Base-by-base conservation (phyloP, 768 basidiomycete genomes). In the Leccinellum luteum region DNA sequence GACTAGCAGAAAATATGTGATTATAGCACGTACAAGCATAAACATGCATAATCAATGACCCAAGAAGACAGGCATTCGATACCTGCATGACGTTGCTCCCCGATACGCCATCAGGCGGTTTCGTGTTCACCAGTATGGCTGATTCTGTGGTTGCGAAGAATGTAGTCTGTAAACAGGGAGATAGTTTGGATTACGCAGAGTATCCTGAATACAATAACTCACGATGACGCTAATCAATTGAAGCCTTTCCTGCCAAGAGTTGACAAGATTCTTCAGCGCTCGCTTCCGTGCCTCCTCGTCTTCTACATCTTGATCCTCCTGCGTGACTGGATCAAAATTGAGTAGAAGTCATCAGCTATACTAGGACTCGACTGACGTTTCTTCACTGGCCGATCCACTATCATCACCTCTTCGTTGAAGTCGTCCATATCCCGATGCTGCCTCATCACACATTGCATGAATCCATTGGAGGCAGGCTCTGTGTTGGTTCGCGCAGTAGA, bases 121-220 rank as follows among this genome's bases (percentile, higher is more conserved):
- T 74, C 0, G 81, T 69, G 56, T 72, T 80, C 27, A 76, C 75
- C 10, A 85, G 70, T 66, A 85, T 70, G 25, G 78, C 79, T 0
- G 81, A 79, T 65, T 85, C 84, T 21, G 77, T 80, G 0, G 83
- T 79, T 2, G 84, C 84, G 55, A 85, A 85, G 68, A 85, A 85
- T 0, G 84, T 85, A 1, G 84, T 83, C 84, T 85, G 57, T 14
- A 47, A 25, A 32, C 12, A 55, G n/a, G 10, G 17, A 53, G 15
- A 44, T 10, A 3, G 9, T 60, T 19, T 23, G 52, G 28, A 54
- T 21, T 21, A 27, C 8, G 45, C 27, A 41, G 31, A 44, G 28
- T 6, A 28, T 25, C 15, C 25, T 10, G 23, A n/a, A 27, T 19
- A 17, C 1, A 21, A 56, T 27, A 23, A 72, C 82, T 64, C 47